These are phyloP conservation scores for Pseudozyma flocculosa DNA, from an alignment of 1,284 basidiomycete species.

Conservation along the genomic window DNA sequence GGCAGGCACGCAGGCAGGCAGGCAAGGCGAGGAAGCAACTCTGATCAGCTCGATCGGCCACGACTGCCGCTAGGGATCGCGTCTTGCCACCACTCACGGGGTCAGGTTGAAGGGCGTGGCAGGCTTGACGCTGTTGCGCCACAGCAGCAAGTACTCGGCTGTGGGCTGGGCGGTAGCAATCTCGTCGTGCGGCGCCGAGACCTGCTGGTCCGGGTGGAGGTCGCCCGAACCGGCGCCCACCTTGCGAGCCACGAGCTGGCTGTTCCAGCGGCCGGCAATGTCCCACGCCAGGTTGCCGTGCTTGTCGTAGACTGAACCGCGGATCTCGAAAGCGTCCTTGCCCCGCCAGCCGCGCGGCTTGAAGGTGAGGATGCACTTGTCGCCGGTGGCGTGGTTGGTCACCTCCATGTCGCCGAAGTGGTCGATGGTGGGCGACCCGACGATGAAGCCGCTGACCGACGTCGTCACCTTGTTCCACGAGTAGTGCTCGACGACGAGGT, in stretches of 20 bases:
- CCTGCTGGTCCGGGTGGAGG: slow-evolving; percentile 70
- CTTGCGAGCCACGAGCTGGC: slow-evolving; percentile 83
- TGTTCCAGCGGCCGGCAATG: slow-evolving; percentile 94
- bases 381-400: slow-evolving; percentile 88
- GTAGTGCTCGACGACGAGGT: slow-evolving; percentile 67
- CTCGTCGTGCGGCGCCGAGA: slow-evolving; percentile 38
- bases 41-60: too few species aligned
- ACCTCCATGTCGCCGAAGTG: slow-evolving; percentile 93
- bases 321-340: slow-evolving; percentile 87
- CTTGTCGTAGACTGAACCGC: slow-evolving; percentile 75
- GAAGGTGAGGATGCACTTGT: slow-evolving; percentile 85
- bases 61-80: too few species aligned
- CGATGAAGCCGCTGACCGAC: slow-evolving; percentile 77
- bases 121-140: slow-evolving; percentile 80
- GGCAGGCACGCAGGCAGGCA: too few species aligned
- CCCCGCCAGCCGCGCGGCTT: slow-evolving; percentile 94
- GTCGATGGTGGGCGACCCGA: slow-evolving; percentile 90
- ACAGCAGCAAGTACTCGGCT: slow-evolving; percentile 76
- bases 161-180: slow-evolving; percentile 59
- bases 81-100: slow-evolving; percentile 64
- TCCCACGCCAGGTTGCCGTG: slow-evolving; percentile 74
- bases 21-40: too few species aligned
- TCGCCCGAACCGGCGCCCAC: slow-evolving; percentile 66
- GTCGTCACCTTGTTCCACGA: slow-evolving; percentile 78
- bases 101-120: slow-evolving; percentile 70